Conservation (phyloP, 768 basidiomycete species). For the Tulasnella sp. region DNA sequence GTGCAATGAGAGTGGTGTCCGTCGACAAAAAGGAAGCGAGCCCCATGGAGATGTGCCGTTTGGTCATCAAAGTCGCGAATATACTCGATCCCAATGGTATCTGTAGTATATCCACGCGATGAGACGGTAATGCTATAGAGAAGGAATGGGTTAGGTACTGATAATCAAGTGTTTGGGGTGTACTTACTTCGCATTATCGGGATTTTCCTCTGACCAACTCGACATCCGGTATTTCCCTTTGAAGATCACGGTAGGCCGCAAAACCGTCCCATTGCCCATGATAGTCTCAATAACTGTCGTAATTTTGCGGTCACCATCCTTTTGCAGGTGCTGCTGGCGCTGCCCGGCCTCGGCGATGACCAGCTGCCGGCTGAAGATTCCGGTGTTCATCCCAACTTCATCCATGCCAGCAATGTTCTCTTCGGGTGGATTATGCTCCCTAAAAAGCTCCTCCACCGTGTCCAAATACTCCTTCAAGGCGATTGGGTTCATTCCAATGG, state of each 20-base stretch:
- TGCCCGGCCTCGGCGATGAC: conserved; percentile 29
- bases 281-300: conserved; percentile 28
- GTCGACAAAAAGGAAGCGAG: conserved; percentile 45
- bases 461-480: conserved; percentile 20
- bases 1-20: conserved; percentile 49
- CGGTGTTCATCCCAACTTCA: conserved; percentile 23
- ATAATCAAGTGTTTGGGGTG: background rate
- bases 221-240: conserved; percentile 4
- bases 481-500: background rate
- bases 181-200: conserved; percentile 9
- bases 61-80: conserved; percentile 45
- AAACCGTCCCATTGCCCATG: conserved; percentile 8
- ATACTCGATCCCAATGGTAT: conserved; percentile 41
- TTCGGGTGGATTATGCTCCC: background rate
- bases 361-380: background rate
- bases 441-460: conserved; percentile 16
- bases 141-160: background rate
- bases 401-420: conserved; percentile 30
- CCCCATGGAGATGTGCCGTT: conserved; percentile 37
- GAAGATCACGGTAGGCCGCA: conserved; percentile 26
- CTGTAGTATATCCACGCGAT: conserved; percentile 40
- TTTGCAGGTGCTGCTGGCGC: background rate
- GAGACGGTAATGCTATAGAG: background rate
- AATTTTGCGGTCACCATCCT: conserved; percentile 19
- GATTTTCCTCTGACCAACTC: conserved; percentile 27